Evolutionary conservation across 2,329 filamentous ascomycete species (phyloP).

Genomic region (Apiospora koreana): DNA sequence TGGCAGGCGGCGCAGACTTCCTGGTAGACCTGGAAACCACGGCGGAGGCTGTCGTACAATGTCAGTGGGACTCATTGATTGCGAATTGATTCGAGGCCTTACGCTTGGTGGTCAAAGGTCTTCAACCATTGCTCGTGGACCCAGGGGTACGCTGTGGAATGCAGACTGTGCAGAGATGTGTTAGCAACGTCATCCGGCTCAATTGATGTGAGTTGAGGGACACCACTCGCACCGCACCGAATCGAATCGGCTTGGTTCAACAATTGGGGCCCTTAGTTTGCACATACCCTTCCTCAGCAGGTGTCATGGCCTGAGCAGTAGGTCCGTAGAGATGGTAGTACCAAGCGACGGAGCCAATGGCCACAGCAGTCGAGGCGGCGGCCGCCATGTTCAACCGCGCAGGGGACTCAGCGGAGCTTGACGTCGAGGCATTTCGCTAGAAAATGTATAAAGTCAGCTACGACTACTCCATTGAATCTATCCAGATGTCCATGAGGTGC

Average conservation of each 20-base stretch:
- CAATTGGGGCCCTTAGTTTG: neutral
- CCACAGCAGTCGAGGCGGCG: constrained; percentile 81
- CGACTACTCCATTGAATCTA: neutral
- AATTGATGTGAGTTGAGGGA: neutral
- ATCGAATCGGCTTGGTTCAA: neutral
- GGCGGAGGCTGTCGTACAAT: constrained; percentile 70
- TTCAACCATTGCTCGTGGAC: constrained; percentile 89
- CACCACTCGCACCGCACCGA: neutral
- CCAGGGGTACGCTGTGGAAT: constrained; percentile 92
- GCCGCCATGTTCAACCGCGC: constrained; percentile 86
- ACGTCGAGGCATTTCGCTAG: constrained; percentile 70
- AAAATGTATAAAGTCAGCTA: constrained; percentile 16
- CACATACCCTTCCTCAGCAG: constrained; percentile 96
- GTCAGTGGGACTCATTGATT: constrained; percentile 13
- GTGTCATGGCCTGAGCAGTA: constrained; percentile 84
- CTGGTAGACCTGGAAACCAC: constrained; percentile 98
- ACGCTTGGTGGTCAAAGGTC: constrained; percentile 97
- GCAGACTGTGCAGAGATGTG: constrained; percentile 64
- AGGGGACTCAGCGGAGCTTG: constrained; percentile 73
- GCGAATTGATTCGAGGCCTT: constrained; percentile 46
- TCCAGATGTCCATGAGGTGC: neutral
- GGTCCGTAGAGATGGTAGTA: constrained; percentile 96
- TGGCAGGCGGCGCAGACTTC: constrained; percentile 98
- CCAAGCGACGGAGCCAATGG: constrained; percentile 89
- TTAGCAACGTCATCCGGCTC: neutral